Conservation (phyloP, 2,329 filamentous ascomycete genomes). For the Talaromyces funiculosus region DNA sequence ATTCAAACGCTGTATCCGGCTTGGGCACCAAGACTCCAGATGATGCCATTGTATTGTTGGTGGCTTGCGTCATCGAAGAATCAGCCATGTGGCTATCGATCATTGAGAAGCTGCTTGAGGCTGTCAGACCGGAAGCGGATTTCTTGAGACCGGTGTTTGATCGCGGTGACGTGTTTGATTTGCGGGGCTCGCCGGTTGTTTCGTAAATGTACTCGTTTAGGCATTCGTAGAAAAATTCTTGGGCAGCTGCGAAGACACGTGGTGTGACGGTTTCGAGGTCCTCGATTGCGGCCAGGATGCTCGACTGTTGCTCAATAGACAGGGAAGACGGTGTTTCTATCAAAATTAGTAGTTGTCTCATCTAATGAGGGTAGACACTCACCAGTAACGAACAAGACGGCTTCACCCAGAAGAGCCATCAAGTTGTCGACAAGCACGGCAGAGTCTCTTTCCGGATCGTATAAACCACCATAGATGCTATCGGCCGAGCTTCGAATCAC, state of each 20-base stretch:
- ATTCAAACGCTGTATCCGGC: slow-evolving; percentile 18
- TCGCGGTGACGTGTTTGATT: slow-evolving; percentile 34
- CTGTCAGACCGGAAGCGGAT: slow-evolving; percentile 50
- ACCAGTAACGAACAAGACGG: slow-evolving; percentile 67
- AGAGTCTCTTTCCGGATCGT: slow-evolving; percentile 71
- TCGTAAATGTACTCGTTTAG: slow-evolving; percentile 56
- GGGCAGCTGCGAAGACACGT: slow-evolving; percentile 66
- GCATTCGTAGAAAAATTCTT: slow-evolving; percentile 72
- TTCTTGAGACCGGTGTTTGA: slow-evolving; percentile 65
- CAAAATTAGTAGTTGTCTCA: slow-evolving; percentile 3
- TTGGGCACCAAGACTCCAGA: slow-evolving; percentile 46
- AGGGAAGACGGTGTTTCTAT: slow-evolving; percentile 54
- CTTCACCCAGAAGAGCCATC: slow-evolving; percentile 76
- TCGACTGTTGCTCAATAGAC: slow-evolving; percentile 65
- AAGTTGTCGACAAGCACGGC: slow-evolving; percentile 87
- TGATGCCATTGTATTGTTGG: slow-evolving; percentile 16
- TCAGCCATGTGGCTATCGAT: slow-evolving; percentile 69
- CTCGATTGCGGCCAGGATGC: slow-evolving; percentile 69
- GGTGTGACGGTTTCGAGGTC: slow-evolving; percentile 71
- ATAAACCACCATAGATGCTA: slow-evolving; percentile 84
- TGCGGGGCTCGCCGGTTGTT: slow-evolving; percentile 7
- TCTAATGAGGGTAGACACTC: slow-evolving; percentile 20
- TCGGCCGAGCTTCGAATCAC: slow-evolving; percentile 82
- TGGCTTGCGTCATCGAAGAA: slow-evolving; percentile 16
- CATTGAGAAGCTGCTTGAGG: slow-evolving; percentile 59